These are phyloP conservation scores for Dichomitus squalens DNA, from an alignment of 1,284 basidiomycete species.

Conservation along the genomic window DNA sequence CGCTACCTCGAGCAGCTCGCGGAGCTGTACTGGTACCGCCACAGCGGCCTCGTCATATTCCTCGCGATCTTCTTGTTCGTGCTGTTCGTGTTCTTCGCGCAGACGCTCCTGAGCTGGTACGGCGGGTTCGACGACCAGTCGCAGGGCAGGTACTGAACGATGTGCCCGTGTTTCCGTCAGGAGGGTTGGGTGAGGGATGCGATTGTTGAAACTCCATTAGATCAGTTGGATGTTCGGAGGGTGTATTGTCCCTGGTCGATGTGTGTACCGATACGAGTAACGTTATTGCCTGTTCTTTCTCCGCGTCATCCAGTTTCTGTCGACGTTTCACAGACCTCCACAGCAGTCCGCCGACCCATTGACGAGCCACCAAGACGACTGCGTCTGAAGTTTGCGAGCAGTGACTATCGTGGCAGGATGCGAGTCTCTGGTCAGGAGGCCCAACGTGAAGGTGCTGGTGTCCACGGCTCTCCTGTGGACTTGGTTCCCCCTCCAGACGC, in stretches of 20 bases:
- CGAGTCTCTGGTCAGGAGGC: too few relatives aligned
- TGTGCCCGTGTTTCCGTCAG: not conserved
- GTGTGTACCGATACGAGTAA: conserved; percentile 23
- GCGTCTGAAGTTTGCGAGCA: too few relatives aligned
- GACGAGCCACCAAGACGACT: too few relatives aligned
- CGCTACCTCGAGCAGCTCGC: conserved; percentile 36
- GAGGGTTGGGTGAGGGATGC: not conserved
- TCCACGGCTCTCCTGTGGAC: too few relatives aligned
- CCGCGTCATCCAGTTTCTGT: not conserved
- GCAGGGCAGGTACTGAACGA: conserved; percentile 13
- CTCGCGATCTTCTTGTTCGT: conserved; percentile 15
- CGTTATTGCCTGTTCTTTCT: conserved; percentile 11
- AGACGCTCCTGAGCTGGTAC: conserved; percentile 12
- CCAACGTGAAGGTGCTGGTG: too few relatives aligned
- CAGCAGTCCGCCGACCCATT: not conserved
- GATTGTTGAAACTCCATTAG: not conserved
- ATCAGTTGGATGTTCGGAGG: not conserved
- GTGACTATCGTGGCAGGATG: too few relatives aligned
- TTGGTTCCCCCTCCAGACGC: too few relatives aligned
- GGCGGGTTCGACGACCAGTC: conserved; percentile 16
- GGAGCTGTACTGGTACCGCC: conserved; percentile 38
- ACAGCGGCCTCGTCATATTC: conserved; percentile 30
- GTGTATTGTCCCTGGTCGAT: not conserved
- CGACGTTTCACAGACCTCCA: not conserved
- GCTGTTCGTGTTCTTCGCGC: conserved; percentile 17